These are phyloP conservation scores for Backusella luteola DNA, from an alignment of 192 early-diverging fungal genomes.

Conservation along the genomic window DNA sequence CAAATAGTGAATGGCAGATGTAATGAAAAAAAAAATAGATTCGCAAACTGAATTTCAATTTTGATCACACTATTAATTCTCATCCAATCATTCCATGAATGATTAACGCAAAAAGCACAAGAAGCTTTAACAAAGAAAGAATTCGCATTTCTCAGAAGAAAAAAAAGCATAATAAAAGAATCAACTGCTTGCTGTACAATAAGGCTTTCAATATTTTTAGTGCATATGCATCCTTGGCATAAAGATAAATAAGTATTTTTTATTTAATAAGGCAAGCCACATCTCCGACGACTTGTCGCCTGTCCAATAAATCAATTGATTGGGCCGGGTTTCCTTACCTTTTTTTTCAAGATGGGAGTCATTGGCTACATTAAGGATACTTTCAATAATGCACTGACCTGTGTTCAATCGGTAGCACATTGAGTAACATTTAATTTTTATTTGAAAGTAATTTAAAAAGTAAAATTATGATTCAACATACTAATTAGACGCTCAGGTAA, in stretches of 20 bases:
- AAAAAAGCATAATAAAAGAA: background rate
- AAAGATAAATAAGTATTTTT: background rate
- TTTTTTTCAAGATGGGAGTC: background rate
- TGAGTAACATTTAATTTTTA: background rate
- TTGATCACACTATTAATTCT: background rate
- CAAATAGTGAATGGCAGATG: background rate
- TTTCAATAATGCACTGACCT: constrained; percentile 6
- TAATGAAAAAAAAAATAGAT: background rate
- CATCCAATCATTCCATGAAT: background rate
- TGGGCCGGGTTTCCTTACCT: background rate
- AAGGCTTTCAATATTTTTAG: background rate
- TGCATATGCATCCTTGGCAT: background rate
- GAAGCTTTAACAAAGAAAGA: background rate
- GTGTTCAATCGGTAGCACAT: background rate
- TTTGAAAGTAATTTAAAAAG: constrained; percentile 1
- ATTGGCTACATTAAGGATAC: background rate
- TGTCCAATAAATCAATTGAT: background rate
- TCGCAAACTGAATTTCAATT: background rate
- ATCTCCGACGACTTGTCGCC: background rate
- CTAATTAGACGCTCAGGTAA: background rate
- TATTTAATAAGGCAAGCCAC: background rate
- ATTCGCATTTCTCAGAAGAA: background rate
- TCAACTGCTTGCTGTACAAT: background rate
- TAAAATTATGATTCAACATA: background rate
- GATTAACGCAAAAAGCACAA: background rate